Percentiles rank a stretch among this genome's conserved stretches.
phyloP scores from a whole-genome alignment of 2,329 filamentous ascomycete genomes.

The Fusarium torulosum region DNA sequence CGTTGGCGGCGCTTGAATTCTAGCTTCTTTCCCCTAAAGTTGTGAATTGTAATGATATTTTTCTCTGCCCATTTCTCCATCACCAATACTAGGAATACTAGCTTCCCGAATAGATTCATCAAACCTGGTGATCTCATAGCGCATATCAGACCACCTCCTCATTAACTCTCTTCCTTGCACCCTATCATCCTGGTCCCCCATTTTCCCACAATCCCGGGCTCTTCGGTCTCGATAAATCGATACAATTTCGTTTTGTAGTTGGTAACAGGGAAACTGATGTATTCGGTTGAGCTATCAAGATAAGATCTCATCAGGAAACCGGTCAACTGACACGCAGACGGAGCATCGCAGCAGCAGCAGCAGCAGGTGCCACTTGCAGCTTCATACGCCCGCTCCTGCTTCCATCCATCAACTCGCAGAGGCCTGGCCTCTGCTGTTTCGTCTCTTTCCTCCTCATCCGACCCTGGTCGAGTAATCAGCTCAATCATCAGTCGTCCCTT shows the following conservation, averaged over 20 bases:
- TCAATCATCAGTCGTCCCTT: constrained; percentile 12
- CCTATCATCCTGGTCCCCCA: constrained; percentile 20
- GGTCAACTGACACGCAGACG: constrained; percentile 28
- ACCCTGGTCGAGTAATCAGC: constrained; percentile 8
- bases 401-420: constrained; percentile 13
- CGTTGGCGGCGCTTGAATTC: constrained; percentile 24
- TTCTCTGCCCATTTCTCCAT: constrained; percentile 1
- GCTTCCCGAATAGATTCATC: constrained; percentile 9
- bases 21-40: neutral
- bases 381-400: constrained; percentile 24
- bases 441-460: constrained; percentile 28
- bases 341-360: constrained; percentile 9
- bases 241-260: constrained; percentile 34
- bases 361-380: constrained; percentile 31
- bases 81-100: neutral
- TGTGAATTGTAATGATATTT: neutral
- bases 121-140: constrained; percentile 43
- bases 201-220: constrained; percentile 15
- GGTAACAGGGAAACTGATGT: constrained; percentile 12
- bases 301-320: constrained; percentile 4
- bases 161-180: constrained; percentile 32
- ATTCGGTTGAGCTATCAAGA: constrained; percentile 2
- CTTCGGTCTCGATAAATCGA: constrained; percentile 30
- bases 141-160: constrained; percentile 46
- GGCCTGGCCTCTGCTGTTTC: constrained; percentile 20